These are phyloP conservation scores for Trichothecium roseum DNA, from an alignment of 2,329 filamentous ascomycete genomes.

Conservation along the genomic window DNA sequence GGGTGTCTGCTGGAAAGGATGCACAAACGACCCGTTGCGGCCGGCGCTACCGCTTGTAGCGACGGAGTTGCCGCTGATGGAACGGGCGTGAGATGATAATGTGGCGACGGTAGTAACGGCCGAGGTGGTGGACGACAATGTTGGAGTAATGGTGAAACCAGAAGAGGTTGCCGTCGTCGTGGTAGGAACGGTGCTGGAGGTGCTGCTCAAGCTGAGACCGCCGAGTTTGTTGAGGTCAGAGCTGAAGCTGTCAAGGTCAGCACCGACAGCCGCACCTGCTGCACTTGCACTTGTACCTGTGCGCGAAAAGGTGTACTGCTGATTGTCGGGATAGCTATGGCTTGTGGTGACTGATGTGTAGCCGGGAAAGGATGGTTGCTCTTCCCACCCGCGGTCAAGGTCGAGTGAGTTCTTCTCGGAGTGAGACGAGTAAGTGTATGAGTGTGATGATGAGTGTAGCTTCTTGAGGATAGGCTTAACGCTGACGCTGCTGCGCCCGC, in stretches of 20 bases:
- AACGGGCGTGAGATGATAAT: conserved; percentile 45
- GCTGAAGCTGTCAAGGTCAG: background rate
- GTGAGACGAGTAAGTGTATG: conserved; percentile 17
- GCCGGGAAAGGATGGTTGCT: conserved; percentile 29
- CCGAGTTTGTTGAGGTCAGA: conserved; percentile 2
- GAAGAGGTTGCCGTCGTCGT: conserved; percentile 1
- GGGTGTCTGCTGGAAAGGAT: conserved; percentile 56
- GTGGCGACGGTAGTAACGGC: conserved; percentile 8
- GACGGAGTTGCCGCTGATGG: conserved; percentile 46
- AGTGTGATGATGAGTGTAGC: conserved; percentile 19
- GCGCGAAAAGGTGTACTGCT: too few relatives aligned
- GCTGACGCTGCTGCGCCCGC: conserved; percentile 35
- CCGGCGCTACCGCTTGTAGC: conserved; percentile 41
- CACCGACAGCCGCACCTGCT: too few relatives aligned
- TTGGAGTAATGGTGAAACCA: conserved; percentile 16
- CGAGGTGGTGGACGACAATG: background rate
- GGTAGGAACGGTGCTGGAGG: background rate
- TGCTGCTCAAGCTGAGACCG: conserved; percentile 21
- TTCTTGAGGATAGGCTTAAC: conserved; percentile 57
- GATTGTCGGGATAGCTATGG: conserved; percentile 11
- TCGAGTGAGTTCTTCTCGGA: conserved; percentile 55
- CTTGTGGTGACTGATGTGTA: conserved; percentile 16
- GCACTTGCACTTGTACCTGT: too few relatives aligned
- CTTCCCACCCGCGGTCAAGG: conserved; percentile 48
- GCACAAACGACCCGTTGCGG: conserved; percentile 41